A percentile compares a stretch with the other conserved stretches of the same genome.
Conservation (phyloP, 306 rosid genomes). For the Inga oerstediana region DNA sequence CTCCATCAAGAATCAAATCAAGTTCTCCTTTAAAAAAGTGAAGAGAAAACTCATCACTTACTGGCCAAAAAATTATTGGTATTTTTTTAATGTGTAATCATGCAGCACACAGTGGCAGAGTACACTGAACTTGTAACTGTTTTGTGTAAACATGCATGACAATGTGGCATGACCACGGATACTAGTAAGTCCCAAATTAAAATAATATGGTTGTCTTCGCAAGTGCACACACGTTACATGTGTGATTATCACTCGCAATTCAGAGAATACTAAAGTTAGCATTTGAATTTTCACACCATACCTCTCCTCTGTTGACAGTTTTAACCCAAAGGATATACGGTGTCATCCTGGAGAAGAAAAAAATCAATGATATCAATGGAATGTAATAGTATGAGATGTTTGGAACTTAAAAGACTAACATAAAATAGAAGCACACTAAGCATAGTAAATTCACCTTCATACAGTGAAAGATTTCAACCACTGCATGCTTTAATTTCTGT, state of each 20-base stretch:
- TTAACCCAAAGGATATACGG: constrained; percentile 69
- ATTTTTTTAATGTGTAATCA: no score
- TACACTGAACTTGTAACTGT: no score
- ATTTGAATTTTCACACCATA: constrained; percentile 30
- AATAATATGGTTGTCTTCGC: not conserved
- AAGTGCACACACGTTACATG: not conserved
- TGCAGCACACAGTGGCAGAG: no score
- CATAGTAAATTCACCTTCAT: constrained; percentile 53
- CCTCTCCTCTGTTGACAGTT: constrained; percentile 59
- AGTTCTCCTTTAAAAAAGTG: no score
- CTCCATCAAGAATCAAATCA: no score
- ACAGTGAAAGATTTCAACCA: constrained; percentile 72
- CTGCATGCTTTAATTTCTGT: constrained; percentile 70
- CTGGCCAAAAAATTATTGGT: no score
- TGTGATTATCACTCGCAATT: not conserved
- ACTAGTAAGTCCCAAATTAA: not conserved
- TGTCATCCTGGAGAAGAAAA: constrained; percentile 53
- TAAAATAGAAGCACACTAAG: constrained; percentile 10
- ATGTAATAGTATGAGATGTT: constrained; percentile 22
- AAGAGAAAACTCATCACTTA: no score
- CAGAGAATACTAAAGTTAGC: not conserved
- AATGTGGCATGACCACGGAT: not conserved
- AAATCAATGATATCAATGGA: not conserved
- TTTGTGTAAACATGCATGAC: no score
- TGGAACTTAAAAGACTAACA: constrained; percentile 5